A percentile compares a stretch with the other conserved stretches of the same genome.
Evolutionary conservation across 1,139 yeast species (phyloP).

Genomic region (Hanseniaspora uvarum): DNA sequence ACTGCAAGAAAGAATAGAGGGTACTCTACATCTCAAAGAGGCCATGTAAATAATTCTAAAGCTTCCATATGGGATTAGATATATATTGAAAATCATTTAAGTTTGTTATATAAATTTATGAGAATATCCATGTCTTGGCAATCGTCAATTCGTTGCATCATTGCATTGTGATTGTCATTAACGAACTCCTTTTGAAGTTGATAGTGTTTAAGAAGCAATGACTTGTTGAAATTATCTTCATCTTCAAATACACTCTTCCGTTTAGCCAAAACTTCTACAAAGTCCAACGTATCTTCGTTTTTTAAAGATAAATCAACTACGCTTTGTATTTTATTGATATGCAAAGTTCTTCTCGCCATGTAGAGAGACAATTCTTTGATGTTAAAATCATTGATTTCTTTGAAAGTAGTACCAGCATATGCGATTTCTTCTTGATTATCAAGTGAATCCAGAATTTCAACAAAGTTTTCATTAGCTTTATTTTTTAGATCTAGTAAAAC

Average conservation of each 20-base stretch:
- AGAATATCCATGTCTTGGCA: constrained; percentile 4
- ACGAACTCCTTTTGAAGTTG: not conserved
- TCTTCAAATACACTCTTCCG: not conserved
- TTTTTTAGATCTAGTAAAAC: not conserved
- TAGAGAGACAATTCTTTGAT: not conserved
- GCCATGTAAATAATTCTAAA: not conserved
- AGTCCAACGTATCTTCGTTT: not conserved
- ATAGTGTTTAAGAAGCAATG: not conserved
- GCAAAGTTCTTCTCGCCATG: not conserved
- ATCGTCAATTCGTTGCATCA: not conserved
- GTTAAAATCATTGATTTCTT: not conserved
- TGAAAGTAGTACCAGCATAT: not conserved
- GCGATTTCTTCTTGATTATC: not conserved
- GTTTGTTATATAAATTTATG: not conserved
- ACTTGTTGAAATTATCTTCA: not conserved
- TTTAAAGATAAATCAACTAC: not conserved
- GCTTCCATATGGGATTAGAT: constrained; percentile 9
- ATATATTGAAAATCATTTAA: not conserved
- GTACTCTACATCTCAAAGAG: constrained; percentile 5
- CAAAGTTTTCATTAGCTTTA: not conserved
- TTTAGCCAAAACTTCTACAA: not conserved
- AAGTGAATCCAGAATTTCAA: not conserved
- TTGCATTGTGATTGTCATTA: not conserved
- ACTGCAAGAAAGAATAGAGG: constrained; percentile 7
- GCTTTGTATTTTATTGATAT: not conserved